These are phyloP conservation scores for Dicorynia guianensis DNA, from an alignment of 306 rosid species.

Conservation along the genomic window DNA sequence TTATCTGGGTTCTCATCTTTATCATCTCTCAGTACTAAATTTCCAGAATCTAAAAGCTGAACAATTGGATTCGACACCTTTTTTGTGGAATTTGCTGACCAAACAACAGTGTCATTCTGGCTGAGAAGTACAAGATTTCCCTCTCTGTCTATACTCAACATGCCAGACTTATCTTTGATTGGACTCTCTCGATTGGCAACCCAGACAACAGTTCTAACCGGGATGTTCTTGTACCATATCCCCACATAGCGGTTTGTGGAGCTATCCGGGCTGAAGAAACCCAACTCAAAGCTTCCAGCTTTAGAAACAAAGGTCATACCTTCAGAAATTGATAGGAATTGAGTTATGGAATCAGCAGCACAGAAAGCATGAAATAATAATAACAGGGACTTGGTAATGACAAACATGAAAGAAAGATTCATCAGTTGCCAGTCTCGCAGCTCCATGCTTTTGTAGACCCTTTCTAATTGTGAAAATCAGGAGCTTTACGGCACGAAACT, in stretches of 20 bases:
- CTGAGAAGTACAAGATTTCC: conserved; percentile 36
- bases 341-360: not conserved
- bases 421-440: not conserved
- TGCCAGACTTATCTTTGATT: conserved; percentile 41
- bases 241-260: conserved; percentile 47
- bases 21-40: conserved; percentile 43
- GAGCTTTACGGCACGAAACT: not conserved
- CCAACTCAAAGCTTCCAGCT: conserved; percentile 9
- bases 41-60: conserved; percentile 49
- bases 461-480: not conserved
- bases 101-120: conserved; percentile 36
- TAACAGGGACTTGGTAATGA: not conserved
- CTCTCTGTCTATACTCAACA: conserved; percentile 29
- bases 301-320: not conserved
- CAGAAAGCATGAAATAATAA: too few relatives aligned
- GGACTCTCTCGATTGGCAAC: conserved; percentile 59
- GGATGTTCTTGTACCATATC: conserved; percentile 54
- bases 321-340: not conserved
- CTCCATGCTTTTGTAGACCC: not conserved
- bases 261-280: conserved; percentile 2
- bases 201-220: conserved; percentile 48
- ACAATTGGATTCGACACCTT: not conserved
- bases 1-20: conserved; percentile 27
- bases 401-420: not conserved
- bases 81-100: conserved; percentile 35